Evolutionary conservation across 2,329 filamentous ascomycete genomes (phyloP), one percentile per base, ranked within the genome.

Genomic region (Fusarium burgessii): DNA sequence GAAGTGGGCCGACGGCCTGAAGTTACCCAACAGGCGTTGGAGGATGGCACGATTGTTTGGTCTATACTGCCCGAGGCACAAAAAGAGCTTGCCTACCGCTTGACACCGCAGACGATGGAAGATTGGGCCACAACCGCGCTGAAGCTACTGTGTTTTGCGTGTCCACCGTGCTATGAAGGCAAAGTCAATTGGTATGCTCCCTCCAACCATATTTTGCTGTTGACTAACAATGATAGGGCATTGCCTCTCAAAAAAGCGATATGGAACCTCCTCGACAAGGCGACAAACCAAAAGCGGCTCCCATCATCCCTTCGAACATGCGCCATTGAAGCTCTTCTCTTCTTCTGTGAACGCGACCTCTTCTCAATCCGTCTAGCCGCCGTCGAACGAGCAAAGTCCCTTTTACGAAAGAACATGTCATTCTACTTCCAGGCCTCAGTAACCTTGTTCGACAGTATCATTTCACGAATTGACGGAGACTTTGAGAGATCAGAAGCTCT

Each of bases 111-210:
- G 7, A 75, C 73, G 0, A 25, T 52, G 5, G 73, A 77, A 20
- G 68, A 75, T 3, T 66, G 77, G n/a, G 61, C 66, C 2, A 57
- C 55, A 1, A 61, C 70, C 1, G 76, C 74, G 0, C 33, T 80
- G 1, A 74, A 63, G 4, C 40, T 80, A 0, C 10, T 80, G 0
- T 80, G 77, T 25, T 80, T 78, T 45, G 66, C 71, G 3, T 78
- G 76, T 14, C 79, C 79, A 6, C 78, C 76, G 6, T 77, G 76
- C 35, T 79, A 77, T 15, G 78, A 80, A 47, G 79, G 79, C 10
- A 78, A 79, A 23, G 69, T 67, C 5, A 66, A 70, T 17, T 80
- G 79, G 79, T 79, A 75, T 18, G 60, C 13, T 4, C 5, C 6
- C 15, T 17, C 1, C 17, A 18, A 1, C 5, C 7, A 13, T 4